Base-by-base conservation (phyloP, 371 early-diverging fungal genomes). In the Mortierella sp. region DNA sequence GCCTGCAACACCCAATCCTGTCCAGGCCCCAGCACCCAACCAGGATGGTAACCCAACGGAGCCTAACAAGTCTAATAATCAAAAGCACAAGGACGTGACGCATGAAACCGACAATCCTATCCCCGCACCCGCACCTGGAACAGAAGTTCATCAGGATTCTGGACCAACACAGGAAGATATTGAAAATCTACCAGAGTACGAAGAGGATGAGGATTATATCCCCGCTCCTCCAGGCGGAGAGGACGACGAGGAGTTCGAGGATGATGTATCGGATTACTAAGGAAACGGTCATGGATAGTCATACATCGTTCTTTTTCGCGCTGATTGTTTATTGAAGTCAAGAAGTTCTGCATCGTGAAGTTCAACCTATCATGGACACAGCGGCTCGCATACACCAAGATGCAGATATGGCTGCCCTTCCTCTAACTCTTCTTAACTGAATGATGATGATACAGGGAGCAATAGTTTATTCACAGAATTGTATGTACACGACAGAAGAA, bases 211-310 rank as follows among this genome's bases (percentile, higher is more conserved):
- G 19, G 53, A 28, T 29, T 57, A 54, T 8, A 62, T 58, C 29
- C 41, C n/a, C 16, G 49, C 62, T 5, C 62, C 70, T 17, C 0
- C 1, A 2, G 63, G 61, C 19, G 70, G 64, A 25, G 63, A 62
- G 53, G 64, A 69, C 29, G 54, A 48, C 34, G 64, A 63, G 4
- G 60, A 63, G 14, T 50, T 46, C 17, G 22, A 58, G 2, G 64
- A 69, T 17, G 62, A 63, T 16, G 52, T 58, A 17, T 63, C 62
- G 17, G 59, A 61, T 21, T 69, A 61, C 34, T 60, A 62, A 40
- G n/a, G n/a, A n/a, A n/a, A n/a, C n/a, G n/a, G n/a, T n/a, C n/a
- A n/a, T n/a, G n/a, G n/a, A n/a, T n/a, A n/a, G n/a, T n/a, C n/a
- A n/a, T n/a, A n/a, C n/a, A n/a, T n/a, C n/a, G n/a, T n/a, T n/a